A percentile compares a stretch with the other conserved stretches of the same genome.
Conservation (phyloP, 2,329 filamentous ascomycete genomes). For the Dothiorella sarmentorum region DNA sequence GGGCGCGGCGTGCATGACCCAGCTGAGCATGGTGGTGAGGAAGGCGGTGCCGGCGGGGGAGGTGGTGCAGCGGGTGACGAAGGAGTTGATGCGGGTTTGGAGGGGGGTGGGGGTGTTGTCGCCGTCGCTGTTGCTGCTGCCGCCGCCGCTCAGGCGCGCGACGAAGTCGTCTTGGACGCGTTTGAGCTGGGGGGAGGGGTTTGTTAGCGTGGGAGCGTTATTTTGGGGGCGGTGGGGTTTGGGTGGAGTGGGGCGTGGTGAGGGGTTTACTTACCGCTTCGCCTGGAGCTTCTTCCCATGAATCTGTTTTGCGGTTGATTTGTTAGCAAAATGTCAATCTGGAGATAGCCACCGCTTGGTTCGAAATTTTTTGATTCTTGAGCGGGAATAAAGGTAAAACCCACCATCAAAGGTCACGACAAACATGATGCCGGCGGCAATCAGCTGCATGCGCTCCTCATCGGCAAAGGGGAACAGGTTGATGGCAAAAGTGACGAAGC, state of each 20-base stretch:
- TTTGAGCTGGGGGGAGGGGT: not conserved
- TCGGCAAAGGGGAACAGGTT: not conserved
- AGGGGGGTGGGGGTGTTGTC: not conserved
- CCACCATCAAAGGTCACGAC: not conserved
- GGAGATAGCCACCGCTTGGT: too few relatives aligned
- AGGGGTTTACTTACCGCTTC: not conserved
- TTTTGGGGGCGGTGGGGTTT: too few relatives aligned
- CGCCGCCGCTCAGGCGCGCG: not conserved
- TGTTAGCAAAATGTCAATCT: too few relatives aligned
- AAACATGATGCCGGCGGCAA: not conserved
- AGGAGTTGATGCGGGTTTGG: not conserved
- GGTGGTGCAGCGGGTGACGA: not conserved
- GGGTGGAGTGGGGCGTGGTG: not conserved
- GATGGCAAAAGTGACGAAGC: conserved; percentile 6
- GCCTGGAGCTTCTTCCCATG: not conserved
- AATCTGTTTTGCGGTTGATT: too few relatives aligned
- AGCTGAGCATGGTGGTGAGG: not conserved
- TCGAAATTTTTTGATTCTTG: not conserved
- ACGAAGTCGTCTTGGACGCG: conserved; percentile 6
- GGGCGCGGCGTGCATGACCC: not conserved
- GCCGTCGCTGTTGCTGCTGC: not conserved
- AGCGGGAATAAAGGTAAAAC: not conserved
- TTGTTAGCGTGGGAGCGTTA: not conserved
- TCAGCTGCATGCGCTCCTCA: conserved; percentile 1
- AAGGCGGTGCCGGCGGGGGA: not conserved